These are phyloP conservation scores for Yamadazyma ubonensis DNA, from an alignment of 805 yeast genomes.

Conservation along the genomic window DNA sequence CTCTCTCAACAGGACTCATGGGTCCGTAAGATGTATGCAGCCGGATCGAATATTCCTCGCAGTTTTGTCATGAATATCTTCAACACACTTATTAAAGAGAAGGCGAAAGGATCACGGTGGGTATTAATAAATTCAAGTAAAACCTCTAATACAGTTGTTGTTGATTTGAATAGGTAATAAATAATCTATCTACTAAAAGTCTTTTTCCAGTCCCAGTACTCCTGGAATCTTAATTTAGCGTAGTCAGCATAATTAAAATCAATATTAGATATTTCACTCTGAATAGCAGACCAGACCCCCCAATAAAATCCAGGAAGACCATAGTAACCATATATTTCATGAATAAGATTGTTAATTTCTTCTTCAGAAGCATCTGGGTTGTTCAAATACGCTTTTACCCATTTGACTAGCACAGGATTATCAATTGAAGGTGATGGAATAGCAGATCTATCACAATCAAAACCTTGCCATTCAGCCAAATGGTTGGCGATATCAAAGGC, in stretches of 20 bases:
- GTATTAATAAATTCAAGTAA: constrained; percentile 78
- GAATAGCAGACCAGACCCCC: constrained; percentile 84
- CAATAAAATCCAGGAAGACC: constrained; percentile 83
- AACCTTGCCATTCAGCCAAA: constrained; percentile 81
- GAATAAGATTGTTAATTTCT: constrained; percentile 45
- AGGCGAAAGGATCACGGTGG: constrained; percentile 67
- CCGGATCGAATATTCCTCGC: constrained; percentile 71
- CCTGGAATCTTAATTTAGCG: constrained; percentile 57
- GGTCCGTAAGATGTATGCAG: constrained; percentile 79
- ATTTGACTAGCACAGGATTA: constrained; percentile 48
- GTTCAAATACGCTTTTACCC: constrained; percentile 60
- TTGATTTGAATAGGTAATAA: constrained; percentile 56
- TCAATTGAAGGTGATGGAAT: constrained; percentile 52
- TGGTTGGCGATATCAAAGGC: constrained; percentile 76
- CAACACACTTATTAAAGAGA: constrained; percentile 70
- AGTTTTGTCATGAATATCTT: constrained; percentile 77
- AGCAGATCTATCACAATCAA: constrained; percentile 59
- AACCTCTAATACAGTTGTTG: constrained; percentile 56
- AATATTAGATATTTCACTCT: constrained; percentile 62
- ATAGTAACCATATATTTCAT: constrained; percentile 59
- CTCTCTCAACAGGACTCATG: constrained; percentile 77
- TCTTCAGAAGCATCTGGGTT: constrained; percentile 25
- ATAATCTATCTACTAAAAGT: constrained; percentile 48
- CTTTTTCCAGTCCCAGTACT: constrained; percentile 69
- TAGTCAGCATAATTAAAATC: constrained; percentile 70